Evolutionary conservation across 768 basidiomycete genomes (phyloP).

Genomic region (Boletus rex-veris): DNA sequence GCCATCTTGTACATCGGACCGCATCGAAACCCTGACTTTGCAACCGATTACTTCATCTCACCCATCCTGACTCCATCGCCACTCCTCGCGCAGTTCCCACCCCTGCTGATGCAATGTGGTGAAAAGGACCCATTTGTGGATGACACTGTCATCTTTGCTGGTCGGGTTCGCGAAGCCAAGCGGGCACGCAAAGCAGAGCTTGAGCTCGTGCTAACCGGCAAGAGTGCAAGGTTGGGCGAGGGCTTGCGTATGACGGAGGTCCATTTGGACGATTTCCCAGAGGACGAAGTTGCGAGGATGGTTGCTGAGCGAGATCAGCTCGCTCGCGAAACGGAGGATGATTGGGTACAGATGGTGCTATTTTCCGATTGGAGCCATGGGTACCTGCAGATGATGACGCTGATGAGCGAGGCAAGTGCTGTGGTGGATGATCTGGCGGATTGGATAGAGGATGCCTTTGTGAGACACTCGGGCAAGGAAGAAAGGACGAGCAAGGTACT

Average conservation of each 20-base stretch:
- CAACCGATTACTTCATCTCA: constrained; percentile 92
- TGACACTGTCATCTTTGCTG: constrained; percentile 96
- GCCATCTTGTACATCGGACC: constrained; percentile 96
- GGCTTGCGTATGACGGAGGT: constrained; percentile 58
- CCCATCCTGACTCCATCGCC: constrained; percentile 85
- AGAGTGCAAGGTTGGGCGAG: constrained; percentile 62
- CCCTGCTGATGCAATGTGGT: constrained; percentile 89
- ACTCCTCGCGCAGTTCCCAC: constrained; percentile 90
- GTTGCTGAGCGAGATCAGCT: constrained; percentile 59
- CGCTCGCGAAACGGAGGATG: constrained; percentile 73
- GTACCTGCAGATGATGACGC: constrained; percentile 88
- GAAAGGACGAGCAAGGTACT: constrained; percentile 17
- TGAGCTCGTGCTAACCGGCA: constrained; percentile 54
- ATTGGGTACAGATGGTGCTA: constrained; percentile 92
- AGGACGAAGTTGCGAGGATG: constrained; percentile 38
- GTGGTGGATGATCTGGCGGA: constrained; percentile 82
- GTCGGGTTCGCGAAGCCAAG: constrained; percentile 93
- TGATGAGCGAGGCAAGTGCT: constrained; percentile 79
- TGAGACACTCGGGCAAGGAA: constrained; percentile 30
- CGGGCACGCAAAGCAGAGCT: constrained; percentile 74
- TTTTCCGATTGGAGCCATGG: constrained; percentile 98
- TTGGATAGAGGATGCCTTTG: constrained; percentile 86
- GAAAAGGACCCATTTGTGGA: constrained; percentile 97
- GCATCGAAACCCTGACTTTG: constrained; percentile 89
- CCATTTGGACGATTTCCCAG: constrained; percentile 23